Base-by-base conservation (phyloP, 1,139 yeast genomes). In the Yamadazyma membranifaciens region DNA sequence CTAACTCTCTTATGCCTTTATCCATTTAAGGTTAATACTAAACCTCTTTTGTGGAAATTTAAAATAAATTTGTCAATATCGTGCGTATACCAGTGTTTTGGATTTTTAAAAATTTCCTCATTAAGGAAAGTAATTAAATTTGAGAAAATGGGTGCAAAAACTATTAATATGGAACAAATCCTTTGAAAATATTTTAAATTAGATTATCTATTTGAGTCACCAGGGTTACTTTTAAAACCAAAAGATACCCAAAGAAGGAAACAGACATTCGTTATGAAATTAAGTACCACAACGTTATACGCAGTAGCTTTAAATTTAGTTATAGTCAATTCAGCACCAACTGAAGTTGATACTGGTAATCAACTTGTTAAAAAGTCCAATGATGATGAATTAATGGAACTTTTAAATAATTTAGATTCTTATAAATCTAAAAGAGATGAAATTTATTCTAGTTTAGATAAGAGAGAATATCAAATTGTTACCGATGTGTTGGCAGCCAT, bases 401-500 rank as follows among this genome's bases (percentile, higher is more conserved):
- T 59, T 20, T 50, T 65, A 34, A 49, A 55, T 12, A 56, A 28
- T 47, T 64, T 45, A 46, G 51, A 43, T 36, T 44, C 45, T 42
- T 50, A 45, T 43, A 60, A 54, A 42, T 43, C 51, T 13, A 66
- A 66, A 50, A 65, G 75, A 52, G 69, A 63, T 38, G 61, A 56
- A 27, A 47, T 60, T 29, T 56, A 58, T 32, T 44, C 43, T 10
- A 60, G 51, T 22, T 51, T 68, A 27, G 49, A 56, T 31, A 54
- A 58, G 42, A 62, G 65, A 52, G 67, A 68, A 43, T 62, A 63
- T 46, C 54, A 59, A 43, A 62, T 71, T 46, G 75, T 70, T 35
- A 71, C 77, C 40, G 61, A 65, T 42, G 70, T 70, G 11, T 69
- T 71, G 49, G 47, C 65, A 12, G 67, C 71, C 34, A 57, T 71